phyloP scores from a whole-genome alignment of 805 yeast species.

The Cyberlindnera meyerae region DNA sequence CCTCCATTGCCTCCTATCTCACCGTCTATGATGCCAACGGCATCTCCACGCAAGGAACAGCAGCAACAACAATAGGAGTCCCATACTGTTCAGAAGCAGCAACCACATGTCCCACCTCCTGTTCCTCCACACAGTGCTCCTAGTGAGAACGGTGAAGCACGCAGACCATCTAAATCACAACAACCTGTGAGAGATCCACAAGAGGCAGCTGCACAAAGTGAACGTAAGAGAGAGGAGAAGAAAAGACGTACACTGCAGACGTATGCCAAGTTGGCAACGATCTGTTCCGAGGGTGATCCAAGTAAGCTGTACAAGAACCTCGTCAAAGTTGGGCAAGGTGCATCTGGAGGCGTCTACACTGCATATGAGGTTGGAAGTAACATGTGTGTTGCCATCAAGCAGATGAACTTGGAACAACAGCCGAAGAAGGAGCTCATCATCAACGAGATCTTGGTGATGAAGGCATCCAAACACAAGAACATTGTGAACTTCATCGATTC shows the following conservation, averaged over 20 bases:
- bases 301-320: conserved; percentile 59
- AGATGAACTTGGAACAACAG: conserved; percentile 91
- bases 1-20: conserved; percentile 28
- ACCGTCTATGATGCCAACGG: too few relatives aligned
- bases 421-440: conserved; percentile 94
- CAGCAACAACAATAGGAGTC: too few relatives aligned
- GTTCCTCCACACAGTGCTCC: conserved; percentile 19
- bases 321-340: conserved; percentile 94
- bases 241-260: conserved; percentile 68
- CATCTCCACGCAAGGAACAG: too few relatives aligned
- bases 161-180: conserved; percentile 31
- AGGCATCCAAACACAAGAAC: conserved; percentile 81
- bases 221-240: conserved; percentile 74
- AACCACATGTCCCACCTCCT: neutral
- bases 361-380: conserved; percentile 60
- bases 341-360: conserved; percentile 94
- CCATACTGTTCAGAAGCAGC: too few relatives aligned
- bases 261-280: conserved; percentile 61
- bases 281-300: conserved; percentile 87
- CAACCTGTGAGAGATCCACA: conserved; percentile 43
- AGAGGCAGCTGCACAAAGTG: conserved; percentile 52
- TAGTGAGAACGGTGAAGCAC: too few relatives aligned
- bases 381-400: conserved; percentile 84
- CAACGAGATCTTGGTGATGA: conserved; percentile 94
- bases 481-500: conserved; percentile 93